These are phyloP conservation scores for Patellifolia procumbens DNA, from an alignment of 179 eudicot species.

Conservation along the genomic window DNA sequence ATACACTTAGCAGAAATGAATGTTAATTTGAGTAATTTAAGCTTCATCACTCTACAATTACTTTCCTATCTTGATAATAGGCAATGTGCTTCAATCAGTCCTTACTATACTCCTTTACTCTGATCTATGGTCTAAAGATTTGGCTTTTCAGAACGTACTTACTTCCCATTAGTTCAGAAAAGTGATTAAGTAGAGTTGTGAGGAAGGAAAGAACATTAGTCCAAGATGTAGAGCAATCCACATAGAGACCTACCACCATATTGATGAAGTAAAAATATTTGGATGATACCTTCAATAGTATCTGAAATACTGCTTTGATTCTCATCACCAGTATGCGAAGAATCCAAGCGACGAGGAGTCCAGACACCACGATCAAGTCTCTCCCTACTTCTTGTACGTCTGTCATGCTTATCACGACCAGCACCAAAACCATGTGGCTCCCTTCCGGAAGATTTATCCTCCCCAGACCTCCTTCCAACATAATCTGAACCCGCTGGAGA, in stretches of 20 bases:
- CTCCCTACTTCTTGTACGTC: slow-evolving; percentile 79
- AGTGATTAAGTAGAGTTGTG: neutral
- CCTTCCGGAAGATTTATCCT: slow-evolving; percentile 49
- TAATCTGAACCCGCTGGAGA: slow-evolving; percentile 38
- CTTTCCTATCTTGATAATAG: neutral
- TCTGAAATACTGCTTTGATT: slow-evolving; percentile 45
- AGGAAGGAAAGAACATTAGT: neutral
- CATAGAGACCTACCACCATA: slow-evolving; percentile 4
- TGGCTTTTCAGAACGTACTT: too few species aligned
- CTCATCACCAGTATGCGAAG: slow-evolving; percentile 61
- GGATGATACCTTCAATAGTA: slow-evolving; percentile 57
- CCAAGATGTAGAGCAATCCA: neutral
- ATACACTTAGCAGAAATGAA: neutral
- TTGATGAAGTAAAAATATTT: neutral
- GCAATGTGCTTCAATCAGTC: neutral
- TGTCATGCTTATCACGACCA: slow-evolving; percentile 72
- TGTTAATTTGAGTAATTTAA: neutral
- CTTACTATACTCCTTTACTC: neutral
- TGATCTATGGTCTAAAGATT: neutral
- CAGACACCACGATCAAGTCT: slow-evolving; percentile 97
- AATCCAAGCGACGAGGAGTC: slow-evolving; percentile 85
- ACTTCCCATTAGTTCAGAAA: neutral
- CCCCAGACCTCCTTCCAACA: slow-evolving; percentile 49
- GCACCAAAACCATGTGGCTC: slow-evolving; percentile 45
- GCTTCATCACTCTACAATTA: neutral